Evolutionary conservation across 2,329 filamentous ascomycete species (phyloP), one percentile per base, ranked within the genome.

Genomic region (Xylaria sp.): DNA sequence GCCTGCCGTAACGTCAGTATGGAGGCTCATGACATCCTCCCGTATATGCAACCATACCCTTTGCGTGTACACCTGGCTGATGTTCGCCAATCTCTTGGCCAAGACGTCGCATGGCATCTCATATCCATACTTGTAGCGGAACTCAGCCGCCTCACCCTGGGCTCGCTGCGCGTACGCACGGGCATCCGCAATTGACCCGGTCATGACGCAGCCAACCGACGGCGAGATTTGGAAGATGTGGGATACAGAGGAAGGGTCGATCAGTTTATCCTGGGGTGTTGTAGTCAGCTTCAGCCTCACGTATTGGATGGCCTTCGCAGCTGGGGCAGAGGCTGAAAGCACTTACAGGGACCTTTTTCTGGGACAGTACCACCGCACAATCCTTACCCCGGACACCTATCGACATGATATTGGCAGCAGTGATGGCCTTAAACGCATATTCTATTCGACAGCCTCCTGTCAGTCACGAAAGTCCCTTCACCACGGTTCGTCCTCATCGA

Each of bases 401-500:
- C 71, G 96, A 96, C 87, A 97, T 99, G 86, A 99, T 98, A 84
- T 98, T 98, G 76, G 96, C 96, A 71, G 96, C 95, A 76, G 96
- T 99, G 84, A 99, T 99, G 69, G 96, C 96, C 87, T 99, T 99
- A 91, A 99, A 99, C 77, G 96, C 96, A 95, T 99, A 99, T 88
- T 99, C 96, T 98, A 81, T 76, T 74, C 50, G 20, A 61, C 63
- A 71, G 66, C 66, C 57, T 39, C 69, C 56, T 8, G 72, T 80
- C 69, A 79, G 75, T 72, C 57, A 56, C 63, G 59, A 34, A 50
- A 44, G 6, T 58, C 18, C 51, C 65, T 68, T 71, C 64, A 72
- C 62, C 61, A 66, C 70, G 69, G 55, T 56, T 60, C 63, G 54
- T 56, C 58, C 62, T 46, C 23, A 6, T 58, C 57, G 15, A 41